Evolutionary conservation across 73 alveolate species (phyloP), one percentile per base, ranked within the genome.

Genomic region (Tetrahymena malaccensis): DNA sequence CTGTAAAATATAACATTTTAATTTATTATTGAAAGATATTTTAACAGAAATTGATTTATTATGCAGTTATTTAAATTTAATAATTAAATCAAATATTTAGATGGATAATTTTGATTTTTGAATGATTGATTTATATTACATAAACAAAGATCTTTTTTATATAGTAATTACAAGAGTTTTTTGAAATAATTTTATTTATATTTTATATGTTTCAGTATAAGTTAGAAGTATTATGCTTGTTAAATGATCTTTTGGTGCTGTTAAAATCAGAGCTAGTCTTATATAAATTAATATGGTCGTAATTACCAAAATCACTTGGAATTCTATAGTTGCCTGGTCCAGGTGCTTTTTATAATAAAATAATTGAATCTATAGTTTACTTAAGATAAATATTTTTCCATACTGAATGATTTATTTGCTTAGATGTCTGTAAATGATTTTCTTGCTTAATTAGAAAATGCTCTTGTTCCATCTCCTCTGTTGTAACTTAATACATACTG

Each of bases 301-400:
- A 95, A 50, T 95, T 56, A 31, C 97, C 97, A 35, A 95, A 95
- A 43, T 95, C 97, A 43, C 95, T 50, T 85, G 97, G 97, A 10
- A 95, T 85, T 89, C 93, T 95, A 50, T 95, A 95, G 34, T 38
- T 40, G 22, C 97, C 97, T 4, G 97, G 97, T 27, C 97, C 97
- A 50, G 97, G 97, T 33, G 97, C 89, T 70, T 70, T 70, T 27
- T 70, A 19, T 27, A 25, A 9, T 9, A 27, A 7, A 70, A 4
- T 27, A n/a, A n/a, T 27, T 70, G 17, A 27, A 70, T 37, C 37
- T n/a, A 70, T 25, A 19, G 0, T 70, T 4, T 19, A 9, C 13
- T 4, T 3, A 70, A 19, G 25, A 0, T 5, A 4, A 19, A 8
- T 70, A n/a, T 4, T 4, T 27, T 19, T 70, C 12, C 7, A 19